Evolutionary conservation across 805 yeast genomes (phyloP).

Genomic region (Sugiyamaella marilandica): DNA sequence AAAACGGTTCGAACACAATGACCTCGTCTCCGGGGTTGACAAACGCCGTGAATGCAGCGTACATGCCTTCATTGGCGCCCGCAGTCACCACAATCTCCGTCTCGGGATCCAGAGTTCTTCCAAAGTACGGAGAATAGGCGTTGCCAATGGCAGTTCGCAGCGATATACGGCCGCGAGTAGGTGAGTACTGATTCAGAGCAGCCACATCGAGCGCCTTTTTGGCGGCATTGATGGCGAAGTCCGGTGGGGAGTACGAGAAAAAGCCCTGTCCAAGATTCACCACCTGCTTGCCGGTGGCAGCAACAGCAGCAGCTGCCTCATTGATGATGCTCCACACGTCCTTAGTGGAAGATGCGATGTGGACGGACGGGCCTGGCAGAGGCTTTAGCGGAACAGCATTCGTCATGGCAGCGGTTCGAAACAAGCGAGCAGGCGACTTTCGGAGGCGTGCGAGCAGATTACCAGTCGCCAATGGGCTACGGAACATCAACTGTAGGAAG

Average conservation of each 20-base stretch:
- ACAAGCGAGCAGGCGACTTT: not conserved
- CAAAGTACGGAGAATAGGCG: constrained; percentile 65
- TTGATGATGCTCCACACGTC: constrained; percentile 96
- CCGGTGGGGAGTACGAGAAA: constrained; percentile 93
- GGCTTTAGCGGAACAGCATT: not conserved
- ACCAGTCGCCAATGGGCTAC: not conserved
- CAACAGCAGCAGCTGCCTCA: constrained; percentile 79
- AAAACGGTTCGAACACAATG: constrained; percentile 93
- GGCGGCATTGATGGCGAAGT: constrained; percentile 84
- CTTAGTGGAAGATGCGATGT: constrained; percentile 37
- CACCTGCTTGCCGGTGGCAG: constrained; percentile 65
- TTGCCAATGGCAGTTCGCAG: constrained; percentile 65
- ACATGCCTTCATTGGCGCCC: constrained; percentile 96
- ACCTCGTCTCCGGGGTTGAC: constrained; percentile 88
- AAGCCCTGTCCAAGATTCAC: constrained; percentile 95
- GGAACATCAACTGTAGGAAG: not conserved
- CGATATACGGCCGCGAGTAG: constrained; percentile 78
- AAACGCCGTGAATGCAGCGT: constrained; percentile 78
- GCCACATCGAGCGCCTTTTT: constrained; percentile 68
- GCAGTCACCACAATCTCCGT: constrained; percentile 77
- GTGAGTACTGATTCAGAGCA: constrained; percentile 86
- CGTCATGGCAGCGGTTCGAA: not conserved
- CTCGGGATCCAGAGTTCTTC: constrained; percentile 48
- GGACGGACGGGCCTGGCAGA: constrained; percentile 21
- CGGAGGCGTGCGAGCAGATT: not conserved